A percentile compares a stretch with the other conserved stretches of the same genome.
phyloP scores from a whole-genome alignment of 352 stramenopile species.

The Nothophytophthora sp. region DNA sequence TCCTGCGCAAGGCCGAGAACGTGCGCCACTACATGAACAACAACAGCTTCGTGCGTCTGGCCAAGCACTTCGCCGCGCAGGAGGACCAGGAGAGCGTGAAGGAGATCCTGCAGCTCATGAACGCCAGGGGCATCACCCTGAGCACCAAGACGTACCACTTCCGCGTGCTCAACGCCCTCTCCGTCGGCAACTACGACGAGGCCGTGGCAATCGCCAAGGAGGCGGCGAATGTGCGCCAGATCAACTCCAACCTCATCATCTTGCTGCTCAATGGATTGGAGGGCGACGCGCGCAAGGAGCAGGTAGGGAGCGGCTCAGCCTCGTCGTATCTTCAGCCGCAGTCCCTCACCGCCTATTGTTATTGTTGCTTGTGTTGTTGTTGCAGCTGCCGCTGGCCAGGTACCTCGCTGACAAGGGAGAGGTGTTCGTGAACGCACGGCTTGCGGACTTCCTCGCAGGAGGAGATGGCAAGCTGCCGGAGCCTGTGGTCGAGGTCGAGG shows the following conservation, averaged over 20 bases:
- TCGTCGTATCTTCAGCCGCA: not conserved
- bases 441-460: slow-evolving; percentile 59
- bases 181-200: slow-evolving; percentile 55
- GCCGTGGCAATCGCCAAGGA: slow-evolving; percentile 67
- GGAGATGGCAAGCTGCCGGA: slow-evolving; percentile 29
- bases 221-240: slow-evolving; percentile 57
- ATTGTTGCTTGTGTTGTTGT: slow-evolving; percentile 1
- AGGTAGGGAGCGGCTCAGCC: slow-evolving; percentile 40
- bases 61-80: slow-evolving; percentile 57
- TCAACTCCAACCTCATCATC: slow-evolving; percentile 83
- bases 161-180: slow-evolving; percentile 69
- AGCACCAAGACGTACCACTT: slow-evolving; percentile 81
- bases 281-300: slow-evolving; percentile 55
- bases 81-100: slow-evolving; percentile 60
- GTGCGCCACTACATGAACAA: slow-evolving; percentile 79
- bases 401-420: slow-evolving; percentile 84
- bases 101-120: slow-evolving; percentile 60
- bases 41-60: slow-evolving; percentile 75
- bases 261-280: slow-evolving; percentile 65
- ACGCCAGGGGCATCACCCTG: slow-evolving; percentile 38
- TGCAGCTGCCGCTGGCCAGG: slow-evolving; percentile 68
- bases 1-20: slow-evolving; percentile 69
- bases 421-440: slow-evolving; percentile 62
- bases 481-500: slow-evolving; percentile 14
- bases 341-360: not conserved